These are phyloP conservation scores for Afroboletus lepidellus DNA, from an alignment of 1,284 basidiomycete species.

Conservation along the genomic window DNA sequence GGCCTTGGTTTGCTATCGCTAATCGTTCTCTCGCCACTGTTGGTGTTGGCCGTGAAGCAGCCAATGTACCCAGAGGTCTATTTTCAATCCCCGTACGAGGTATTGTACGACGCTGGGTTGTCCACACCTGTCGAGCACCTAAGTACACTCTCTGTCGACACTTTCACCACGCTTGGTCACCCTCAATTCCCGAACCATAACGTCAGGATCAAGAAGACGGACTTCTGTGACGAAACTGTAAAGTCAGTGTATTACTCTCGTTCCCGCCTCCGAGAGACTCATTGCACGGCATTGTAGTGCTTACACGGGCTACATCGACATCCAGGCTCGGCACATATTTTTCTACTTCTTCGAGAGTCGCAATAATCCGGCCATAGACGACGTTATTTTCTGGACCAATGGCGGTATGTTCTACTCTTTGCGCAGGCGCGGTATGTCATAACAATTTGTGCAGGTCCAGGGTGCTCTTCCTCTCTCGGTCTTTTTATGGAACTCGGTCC, in stretches of 20 bases:
- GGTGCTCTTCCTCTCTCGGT: conserved; percentile 62
- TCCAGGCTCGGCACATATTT: conserved; percentile 44
- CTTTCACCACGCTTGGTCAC: conserved; percentile 31
- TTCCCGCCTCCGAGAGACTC: background rate
- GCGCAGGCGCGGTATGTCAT: no score
- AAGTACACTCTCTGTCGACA: conserved; percentile 39
- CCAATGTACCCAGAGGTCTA: background rate
- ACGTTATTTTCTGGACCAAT: conserved; percentile 68
- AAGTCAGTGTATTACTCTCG: background rate
- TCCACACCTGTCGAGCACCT: conserved; percentile 35
- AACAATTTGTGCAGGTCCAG: conserved; percentile 53
- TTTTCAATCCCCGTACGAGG: conserved; percentile 3
- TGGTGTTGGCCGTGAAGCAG: conserved; percentile 11
- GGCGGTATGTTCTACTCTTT: background rate
- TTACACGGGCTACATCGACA: background rate
- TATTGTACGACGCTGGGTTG: conserved; percentile 24
- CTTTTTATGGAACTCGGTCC: conserved; percentile 70
- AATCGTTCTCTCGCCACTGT: conserved; percentile 17
- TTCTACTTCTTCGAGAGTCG: conserved; percentile 53
- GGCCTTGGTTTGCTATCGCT: conserved; percentile 18
- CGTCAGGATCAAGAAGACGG: conserved; percentile 59
- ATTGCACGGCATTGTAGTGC: background rate
- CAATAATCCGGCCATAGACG: conserved; percentile 49
- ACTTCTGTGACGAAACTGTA: conserved; percentile 51
- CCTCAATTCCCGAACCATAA: conserved; percentile 45